These are phyloP conservation scores for Tylopilus orsonianus DNA, from an alignment of 1,284 basidiomycete genomes.

Conservation along the genomic window DNA sequence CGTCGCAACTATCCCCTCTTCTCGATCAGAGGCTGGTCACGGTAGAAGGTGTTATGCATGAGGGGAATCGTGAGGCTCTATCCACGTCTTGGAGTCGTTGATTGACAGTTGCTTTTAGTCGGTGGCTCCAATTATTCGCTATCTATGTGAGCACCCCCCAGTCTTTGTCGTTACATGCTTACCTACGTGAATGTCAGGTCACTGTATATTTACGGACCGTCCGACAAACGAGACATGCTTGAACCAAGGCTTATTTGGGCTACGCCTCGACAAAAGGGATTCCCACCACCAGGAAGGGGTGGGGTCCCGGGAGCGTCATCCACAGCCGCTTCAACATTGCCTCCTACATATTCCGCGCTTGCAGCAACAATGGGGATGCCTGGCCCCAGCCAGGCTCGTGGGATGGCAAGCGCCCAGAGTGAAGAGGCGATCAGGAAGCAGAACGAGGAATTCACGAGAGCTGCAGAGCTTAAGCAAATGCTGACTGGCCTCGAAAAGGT, in stretches of 20 bases:
- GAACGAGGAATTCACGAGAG: conserved; percentile 55
- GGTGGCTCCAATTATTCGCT: conserved; percentile 52
- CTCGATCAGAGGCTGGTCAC: conserved; percentile 64
- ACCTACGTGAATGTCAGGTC: conserved; percentile 42
- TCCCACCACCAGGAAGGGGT: conserved; percentile 34
- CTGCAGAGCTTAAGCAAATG: conserved; percentile 64
- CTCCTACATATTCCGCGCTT: conserved; percentile 9
- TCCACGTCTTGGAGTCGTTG: background rate
- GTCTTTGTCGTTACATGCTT: conserved; percentile 5
- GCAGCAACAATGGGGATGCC: conserved; percentile 20
- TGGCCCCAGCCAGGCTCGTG: conserved; percentile 20
- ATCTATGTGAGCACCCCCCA: conserved; percentile 47
- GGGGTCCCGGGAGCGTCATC: conserved; percentile 22
- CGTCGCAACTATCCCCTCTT: conserved; percentile 62
- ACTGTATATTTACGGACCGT: conserved; percentile 69
- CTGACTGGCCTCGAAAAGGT: conserved; percentile 72
- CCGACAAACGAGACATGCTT: conserved; percentile 55
- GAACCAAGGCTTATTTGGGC: conserved; percentile 75
- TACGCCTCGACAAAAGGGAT: conserved; percentile 64
- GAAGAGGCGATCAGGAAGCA: conserved; percentile 45
- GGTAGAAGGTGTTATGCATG: conserved; percentile 74
- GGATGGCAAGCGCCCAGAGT: conserved; percentile 29
- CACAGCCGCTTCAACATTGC: background rate
- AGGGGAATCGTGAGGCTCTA: conserved; percentile 63
- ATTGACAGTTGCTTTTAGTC: conserved; percentile 37